Evolutionary conservation across 1,284 basidiomycete species (phyloP).

Genomic region (Fomes fomentarius): DNA sequence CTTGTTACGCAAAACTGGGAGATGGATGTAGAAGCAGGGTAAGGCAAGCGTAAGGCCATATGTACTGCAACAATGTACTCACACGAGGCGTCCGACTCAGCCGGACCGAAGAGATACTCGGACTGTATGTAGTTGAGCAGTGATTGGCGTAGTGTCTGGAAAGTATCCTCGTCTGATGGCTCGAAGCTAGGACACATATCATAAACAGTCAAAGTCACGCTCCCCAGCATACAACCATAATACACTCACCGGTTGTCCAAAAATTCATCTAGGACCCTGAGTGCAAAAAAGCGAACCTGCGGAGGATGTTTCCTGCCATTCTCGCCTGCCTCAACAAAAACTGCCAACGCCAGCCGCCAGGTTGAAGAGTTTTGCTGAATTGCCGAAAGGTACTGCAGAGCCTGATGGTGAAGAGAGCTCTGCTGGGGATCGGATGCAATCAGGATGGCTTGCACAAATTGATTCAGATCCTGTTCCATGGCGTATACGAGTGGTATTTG

Average conservation of each 20-base stretch:
- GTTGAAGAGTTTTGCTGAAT: slow-evolving; percentile 78
- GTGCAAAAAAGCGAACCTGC: slow-evolving; percentile 83
- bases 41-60: neutral
- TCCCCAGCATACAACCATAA: neutral
- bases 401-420: slow-evolving; percentile 72
- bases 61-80: slow-evolving; percentile 36
- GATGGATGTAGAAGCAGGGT: slow-evolving; percentile 7
- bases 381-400: slow-evolving; percentile 77
- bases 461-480: slow-evolving; percentile 77
- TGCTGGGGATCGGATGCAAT: slow-evolving; percentile 84
- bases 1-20: slow-evolving; percentile 89
- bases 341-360: slow-evolving; percentile 77
- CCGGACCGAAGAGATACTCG: slow-evolving; percentile 78
- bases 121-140: slow-evolving; percentile 76
- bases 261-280: slow-evolving; percentile 86
- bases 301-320: slow-evolving; percentile 72
- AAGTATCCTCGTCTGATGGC: slow-evolving; percentile 68
- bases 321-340: slow-evolving; percentile 68
- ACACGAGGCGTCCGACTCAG: slow-evolving; percentile 78
- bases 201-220: neutral
- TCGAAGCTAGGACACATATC: slow-evolving; percentile 55
- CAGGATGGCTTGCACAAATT: slow-evolving; percentile 80
- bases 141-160: slow-evolving; percentile 70
- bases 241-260: slow-evolving; percentile 78
- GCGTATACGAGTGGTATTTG: neutral